These are phyloP conservation scores for Coemansia sp. DNA, from an alignment of 192 early-diverging fungal genomes.

Conservation along the genomic window DNA sequence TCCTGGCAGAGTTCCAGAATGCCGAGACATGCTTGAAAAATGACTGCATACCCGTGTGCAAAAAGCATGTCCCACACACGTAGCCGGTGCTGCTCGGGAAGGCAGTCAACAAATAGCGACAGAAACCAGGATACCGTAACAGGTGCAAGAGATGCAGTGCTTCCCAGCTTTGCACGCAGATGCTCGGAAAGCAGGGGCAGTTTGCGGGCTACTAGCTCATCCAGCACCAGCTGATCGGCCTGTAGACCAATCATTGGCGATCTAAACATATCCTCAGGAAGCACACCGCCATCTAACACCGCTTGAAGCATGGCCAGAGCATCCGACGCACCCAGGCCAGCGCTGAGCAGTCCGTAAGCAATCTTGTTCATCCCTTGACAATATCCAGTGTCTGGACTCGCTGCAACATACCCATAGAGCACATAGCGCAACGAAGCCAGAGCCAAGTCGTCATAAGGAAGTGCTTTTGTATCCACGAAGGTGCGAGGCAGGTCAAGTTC, in stretches of 20 bases:
- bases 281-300: conserved; percentile 50
- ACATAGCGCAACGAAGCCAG: conserved; percentile 23
- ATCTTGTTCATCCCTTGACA: conserved; percentile 64
- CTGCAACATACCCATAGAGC: conserved; percentile 31
- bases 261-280: conserved; percentile 54
- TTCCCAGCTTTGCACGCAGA: conserved; percentile 44
- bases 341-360: conserved; percentile 51
- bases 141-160: conserved; percentile 43
- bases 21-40: conserved; percentile 55
- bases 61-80: conserved; percentile 62
- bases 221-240: conserved; percentile 57
- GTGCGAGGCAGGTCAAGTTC: conserved; percentile 49
- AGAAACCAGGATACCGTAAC: conserved; percentile 60
- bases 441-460: not conserved
- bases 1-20: conserved; percentile 52
- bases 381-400: conserved; percentile 54
- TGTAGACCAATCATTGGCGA: conserved; percentile 56
- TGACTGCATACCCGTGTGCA: conserved; percentile 50
- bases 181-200: conserved; percentile 53
- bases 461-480: not conserved
- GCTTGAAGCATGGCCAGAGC: conserved; percentile 50
- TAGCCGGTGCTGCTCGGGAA: conserved; percentile 50
- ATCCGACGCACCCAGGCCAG: conserved; percentile 50
- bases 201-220: conserved; percentile 47
- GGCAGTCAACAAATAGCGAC: conserved; percentile 55